Base-by-base conservation (phyloP, 345 rosid species). In the Acer negundo region DNA sequence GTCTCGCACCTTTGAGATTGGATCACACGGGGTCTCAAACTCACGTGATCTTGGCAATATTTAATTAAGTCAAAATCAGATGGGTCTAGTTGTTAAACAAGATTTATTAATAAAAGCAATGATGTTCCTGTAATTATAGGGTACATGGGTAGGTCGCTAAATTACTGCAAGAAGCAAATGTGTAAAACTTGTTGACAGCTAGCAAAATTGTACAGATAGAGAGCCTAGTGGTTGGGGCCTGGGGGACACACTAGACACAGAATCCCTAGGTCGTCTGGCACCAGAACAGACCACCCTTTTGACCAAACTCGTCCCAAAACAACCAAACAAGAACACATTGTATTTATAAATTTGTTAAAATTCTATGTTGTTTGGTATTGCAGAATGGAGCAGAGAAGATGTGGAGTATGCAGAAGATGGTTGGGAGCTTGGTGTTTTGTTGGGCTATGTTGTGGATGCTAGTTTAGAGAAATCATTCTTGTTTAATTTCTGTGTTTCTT, bases 301-400 rank as follows among this genome's bases (percentile, higher is more conserved):
- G 46, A 42, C 46, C 46, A 42, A 38, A 6, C 26, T 12, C 19
- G 3, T 2, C 35, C 66, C 66, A 10, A 17, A 26, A 68, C 17
- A 35, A 35, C 38, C 35, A 66, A 35, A 35, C 0, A 6, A 16
- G 38, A 9, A 11, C 69, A 42, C 4, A 19, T 13, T 31, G 20
- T 10, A 9, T 13, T 7, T 15, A 8, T 12, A 8, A 56, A 20
- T 17, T 56, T 19, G 23, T n/a, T 56, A 6, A 56, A 17, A 15
- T 11, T 49, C 17, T 16, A 16, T 70, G 15, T 44, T 44, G 12
- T 61, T 19, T 26, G 69, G 8, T 46, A 61, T 55, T 85, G 93
- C 90, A 90, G 93, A 88, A 89, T 28, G 90, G 85, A 72, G 89
- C 44, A n/a, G 86, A 80, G 81, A 83, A 83, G 79, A 58, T 77